A percentile compares a stretch with the other conserved stretches of the same genome.
These are phyloP conservation scores for Stachybotrys chlorohalonatus DNA, from an alignment of 2,329 filamentous ascomycete species.

Conservation along the genomic window DNA sequence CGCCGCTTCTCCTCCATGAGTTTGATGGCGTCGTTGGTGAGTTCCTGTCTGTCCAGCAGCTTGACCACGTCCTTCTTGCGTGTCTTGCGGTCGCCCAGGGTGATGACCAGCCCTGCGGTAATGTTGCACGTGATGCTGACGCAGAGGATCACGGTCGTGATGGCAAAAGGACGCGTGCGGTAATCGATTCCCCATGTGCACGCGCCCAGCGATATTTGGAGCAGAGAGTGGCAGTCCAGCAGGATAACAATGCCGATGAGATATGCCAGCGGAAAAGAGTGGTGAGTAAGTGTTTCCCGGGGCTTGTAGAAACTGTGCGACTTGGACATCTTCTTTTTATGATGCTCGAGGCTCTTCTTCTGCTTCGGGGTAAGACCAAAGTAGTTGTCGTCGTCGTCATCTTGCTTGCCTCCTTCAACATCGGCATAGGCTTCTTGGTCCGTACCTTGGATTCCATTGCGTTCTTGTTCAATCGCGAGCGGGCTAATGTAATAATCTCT, in stretches of 20 bases:
- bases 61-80: conserved; percentile 81
- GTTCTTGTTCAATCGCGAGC: conserved; percentile 9
- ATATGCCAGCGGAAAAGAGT: conserved; percentile 65
- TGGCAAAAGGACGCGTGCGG: conserved; percentile 55
- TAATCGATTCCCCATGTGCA: conserved; percentile 74
- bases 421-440: conserved; percentile 17
- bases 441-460: conserved; percentile 32
- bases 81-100: conserved; percentile 64
- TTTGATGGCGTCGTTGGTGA: conserved; percentile 53
- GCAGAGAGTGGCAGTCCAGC: conserved; percentile 67
- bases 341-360: conserved; percentile 62
- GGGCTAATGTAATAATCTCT: conserved; percentile 1
- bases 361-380: conserved; percentile 51
- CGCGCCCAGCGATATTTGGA: conserved; percentile 72
- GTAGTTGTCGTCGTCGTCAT: conserved; percentile 34
- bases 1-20: conserved; percentile 35
- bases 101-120: conserved; percentile 66
- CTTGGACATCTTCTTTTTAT: conserved; percentile 71
- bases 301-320: conserved; percentile 87
- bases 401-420: conserved; percentile 27
- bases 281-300: conserved; percentile 74
- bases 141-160: conserved; percentile 75
- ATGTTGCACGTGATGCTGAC: conserved; percentile 73
- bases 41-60: conserved; percentile 64
- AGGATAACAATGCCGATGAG: conserved; percentile 72